Conservation (phyloP, 2,329 filamentous ascomycete species). For the Penicillium expansum region DNA sequence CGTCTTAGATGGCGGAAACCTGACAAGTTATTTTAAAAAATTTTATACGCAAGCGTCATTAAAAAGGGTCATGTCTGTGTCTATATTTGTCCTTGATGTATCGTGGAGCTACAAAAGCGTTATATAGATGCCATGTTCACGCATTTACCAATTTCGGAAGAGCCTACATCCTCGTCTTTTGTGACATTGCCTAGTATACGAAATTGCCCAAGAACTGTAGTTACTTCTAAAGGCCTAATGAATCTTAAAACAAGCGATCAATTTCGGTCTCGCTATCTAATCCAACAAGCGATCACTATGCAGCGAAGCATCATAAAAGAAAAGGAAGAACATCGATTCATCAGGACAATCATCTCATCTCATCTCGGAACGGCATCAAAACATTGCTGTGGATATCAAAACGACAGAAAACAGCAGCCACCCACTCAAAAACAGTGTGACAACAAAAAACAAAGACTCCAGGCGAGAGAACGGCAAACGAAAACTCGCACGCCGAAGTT, state of each 20-base stretch:
- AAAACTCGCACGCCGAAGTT: not conserved
- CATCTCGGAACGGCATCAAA: constrained; percentile 3
- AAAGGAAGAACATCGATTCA: not conserved
- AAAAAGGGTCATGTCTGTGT: not conserved
- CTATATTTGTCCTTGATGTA: not conserved
- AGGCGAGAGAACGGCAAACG: not conserved
- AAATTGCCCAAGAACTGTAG: too few species aligned
- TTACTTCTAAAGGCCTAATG: not conserved
- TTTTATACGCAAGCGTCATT: constrained; percentile 7
- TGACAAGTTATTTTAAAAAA: constrained; percentile 1
- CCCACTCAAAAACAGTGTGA: not conserved
- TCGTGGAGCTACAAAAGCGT: constrained; percentile 2
- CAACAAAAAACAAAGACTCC: not conserved
- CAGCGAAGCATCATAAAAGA: not conserved
- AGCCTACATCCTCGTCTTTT: not conserved
- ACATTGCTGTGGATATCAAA: constrained; percentile 9
- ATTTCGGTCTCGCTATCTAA: not conserved
- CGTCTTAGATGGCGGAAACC: not conserved
- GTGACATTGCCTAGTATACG: not conserved
- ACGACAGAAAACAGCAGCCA: constrained; percentile 8
- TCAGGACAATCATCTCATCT: constrained; percentile 5
- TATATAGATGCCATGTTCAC: not conserved
- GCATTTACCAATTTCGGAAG: not conserved
- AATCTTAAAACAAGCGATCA: not conserved
- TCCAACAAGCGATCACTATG: not conserved